These are phyloP conservation scores for Austroboletus olivaceoglutinosus DNA, from an alignment of 1,284 basidiomycete genomes.

Conservation along the genomic window DNA sequence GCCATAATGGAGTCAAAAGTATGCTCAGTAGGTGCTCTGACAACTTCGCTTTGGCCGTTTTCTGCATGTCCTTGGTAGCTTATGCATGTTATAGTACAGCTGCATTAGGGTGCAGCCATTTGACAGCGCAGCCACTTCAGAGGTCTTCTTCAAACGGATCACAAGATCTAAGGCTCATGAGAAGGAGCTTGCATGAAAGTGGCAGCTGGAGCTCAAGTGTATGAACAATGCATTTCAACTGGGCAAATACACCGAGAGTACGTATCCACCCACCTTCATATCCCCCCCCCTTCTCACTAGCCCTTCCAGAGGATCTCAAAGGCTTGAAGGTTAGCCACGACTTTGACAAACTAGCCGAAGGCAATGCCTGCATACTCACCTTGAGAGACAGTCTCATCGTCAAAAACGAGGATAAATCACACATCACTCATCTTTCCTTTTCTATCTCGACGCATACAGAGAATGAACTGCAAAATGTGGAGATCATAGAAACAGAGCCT, in stretches of 20 bases:
- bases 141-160: constrained; percentile 83
- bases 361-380: constrained; percentile 93
- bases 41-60: constrained; percentile 34
- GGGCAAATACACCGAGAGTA: constrained; percentile 78
- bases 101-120: no score
- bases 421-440: not conserved
- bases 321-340: constrained; percentile 97
- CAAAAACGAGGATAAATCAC: constrained; percentile 77
- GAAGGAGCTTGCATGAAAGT: constrained; percentile 76
- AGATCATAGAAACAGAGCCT: constrained; percentile 84
- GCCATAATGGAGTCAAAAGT: constrained; percentile 82
- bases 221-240: constrained; percentile 74
- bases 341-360: constrained; percentile 87
- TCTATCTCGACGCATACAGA: constrained; percentile 49
- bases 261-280: constrained; percentile 28
- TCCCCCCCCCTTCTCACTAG: constrained; percentile 5
- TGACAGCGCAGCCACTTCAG: no score
- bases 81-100: no score
- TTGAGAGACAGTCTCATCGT: constrained; percentile 94
- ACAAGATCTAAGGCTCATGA: constrained; percentile 86
- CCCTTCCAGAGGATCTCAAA: constrained; percentile 69
- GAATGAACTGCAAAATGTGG: constrained; percentile 95
- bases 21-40: constrained; percentile 70
- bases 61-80: constrained; percentile 50
- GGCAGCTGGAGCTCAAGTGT: constrained; percentile 75